Evolutionary conservation across 2,329 filamentous ascomycete genomes (phyloP), one percentile per base, ranked within the genome.

Genomic region (Aspergillus oerlinghausenensis): DNA sequence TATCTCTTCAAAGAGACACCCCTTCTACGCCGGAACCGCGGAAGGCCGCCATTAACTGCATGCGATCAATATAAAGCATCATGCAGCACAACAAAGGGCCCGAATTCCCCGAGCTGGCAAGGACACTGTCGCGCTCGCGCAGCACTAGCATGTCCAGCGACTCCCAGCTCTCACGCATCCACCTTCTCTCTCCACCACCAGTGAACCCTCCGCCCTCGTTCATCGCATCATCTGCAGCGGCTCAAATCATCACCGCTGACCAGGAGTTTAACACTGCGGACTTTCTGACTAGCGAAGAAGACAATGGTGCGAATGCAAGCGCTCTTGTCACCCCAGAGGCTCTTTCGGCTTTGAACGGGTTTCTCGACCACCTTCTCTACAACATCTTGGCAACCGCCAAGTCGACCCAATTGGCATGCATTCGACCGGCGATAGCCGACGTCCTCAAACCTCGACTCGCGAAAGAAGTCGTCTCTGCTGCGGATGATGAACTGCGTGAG

Each of bases 311-410:
- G 4, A 81, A 82, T 56, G 87, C 89, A 63, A 85, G 87, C 19
- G 89, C 89, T 19, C 72, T 88, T 50, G 89, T 96, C 56, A 88
- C 91, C 1, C 79, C 82, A 2, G 82, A 83, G 28, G 90, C 94
- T 0, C 79, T 97, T 40, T 81, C 82, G 45, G 82, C 96, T 9
- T 84, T 97, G 69, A 99, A 99, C 76, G 86, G 84, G 66, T 99
- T 99, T 70, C 84, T 99, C 60, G 94, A 99, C 72, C 90, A 97
- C 70, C 80, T 97, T 4, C 82, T 99, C 5, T 96, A 92, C 79
- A 93, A 90, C 68, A 89, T 97, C 60, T 84, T 99, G n/a, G 85
- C 86, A 26, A 79, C 85, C 11, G 87, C 93, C 19, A 87, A 88
- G 65, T 92, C 92, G 2, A 95, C 92, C 0, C 85, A 86, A 2